These are phyloP conservation scores for Gossypium ekmanianum DNA, from an alignment of 345 rosid genomes.

Conservation along the genomic window DNA sequence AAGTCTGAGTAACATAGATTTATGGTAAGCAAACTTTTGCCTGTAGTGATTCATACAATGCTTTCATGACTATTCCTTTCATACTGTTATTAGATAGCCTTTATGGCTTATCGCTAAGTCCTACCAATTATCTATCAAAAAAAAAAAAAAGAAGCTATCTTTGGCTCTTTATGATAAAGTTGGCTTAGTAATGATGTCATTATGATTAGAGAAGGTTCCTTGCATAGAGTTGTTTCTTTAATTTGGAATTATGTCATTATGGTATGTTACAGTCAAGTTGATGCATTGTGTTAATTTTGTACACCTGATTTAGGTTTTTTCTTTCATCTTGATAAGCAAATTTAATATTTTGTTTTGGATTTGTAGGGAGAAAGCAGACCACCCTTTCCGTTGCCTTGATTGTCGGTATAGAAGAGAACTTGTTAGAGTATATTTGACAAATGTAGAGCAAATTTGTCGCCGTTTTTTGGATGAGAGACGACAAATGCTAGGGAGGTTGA, in stretches of 20 bases:
- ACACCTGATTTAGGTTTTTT: not conserved
- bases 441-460: conserved; percentile 83
- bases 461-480: conserved; percentile 84
- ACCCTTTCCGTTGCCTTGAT: conserved; percentile 92
- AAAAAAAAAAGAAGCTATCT: too few relatives aligned
- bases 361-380: conserved; percentile 81
- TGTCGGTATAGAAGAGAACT: conserved; percentile 86
- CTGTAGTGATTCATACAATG: conserved; percentile 3
- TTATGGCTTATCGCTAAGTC: not conserved
- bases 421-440: conserved; percentile 79
- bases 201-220: not conserved
- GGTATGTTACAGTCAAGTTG: not conserved
- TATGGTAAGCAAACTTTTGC: not conserved
- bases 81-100: not conserved
- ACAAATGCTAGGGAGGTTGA: conserved; percentile 58
- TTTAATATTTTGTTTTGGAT: conserved; percentile 17
- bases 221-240: not conserved
- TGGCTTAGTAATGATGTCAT: conserved; percentile 4
- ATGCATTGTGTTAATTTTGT: not conserved
- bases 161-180: not conserved
- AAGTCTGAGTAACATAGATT: not conserved
- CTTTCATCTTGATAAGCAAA: not conserved
- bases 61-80: not conserved
- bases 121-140: not conserved
- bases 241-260: not conserved